A percentile compares a stretch with the other conserved stretches of the same genome.
Evolutionary conservation across 2,329 filamentous ascomycete genomes (phyloP).

Genomic region (Ampelomyces quisqualis): DNA sequence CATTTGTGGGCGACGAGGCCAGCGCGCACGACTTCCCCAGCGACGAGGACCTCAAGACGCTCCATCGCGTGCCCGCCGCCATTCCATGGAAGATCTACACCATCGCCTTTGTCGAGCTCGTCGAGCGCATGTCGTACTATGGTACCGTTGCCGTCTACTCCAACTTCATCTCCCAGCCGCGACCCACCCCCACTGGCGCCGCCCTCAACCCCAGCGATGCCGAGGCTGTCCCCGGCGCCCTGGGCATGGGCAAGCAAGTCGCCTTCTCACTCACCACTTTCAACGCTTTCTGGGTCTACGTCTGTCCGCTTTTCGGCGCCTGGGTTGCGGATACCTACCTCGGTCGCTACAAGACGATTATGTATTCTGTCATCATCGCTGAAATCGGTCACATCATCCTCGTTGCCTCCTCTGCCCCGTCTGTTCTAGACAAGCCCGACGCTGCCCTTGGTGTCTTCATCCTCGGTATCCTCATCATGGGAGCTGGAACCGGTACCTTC

Average conservation of each 20-base stretch:
- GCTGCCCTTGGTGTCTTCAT: constrained; percentile 58
- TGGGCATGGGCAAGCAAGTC: constrained; percentile 57
- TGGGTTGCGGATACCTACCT: constrained; percentile 62
- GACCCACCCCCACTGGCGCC: constrained; percentile 33
- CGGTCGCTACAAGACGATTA: constrained; percentile 62
- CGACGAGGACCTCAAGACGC: constrained; percentile 38
- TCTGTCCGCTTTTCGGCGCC: constrained; percentile 61
- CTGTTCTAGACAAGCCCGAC: constrained; percentile 50
- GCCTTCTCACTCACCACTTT: constrained; percentile 55
- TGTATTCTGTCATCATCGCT: constrained; percentile 59
- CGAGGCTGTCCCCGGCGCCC: constrained; percentile 50
- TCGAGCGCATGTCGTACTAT: constrained; percentile 45
- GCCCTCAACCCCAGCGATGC: constrained; percentile 28
- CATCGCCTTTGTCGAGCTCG: constrained; percentile 43
- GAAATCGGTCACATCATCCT: constrained; percentile 58
- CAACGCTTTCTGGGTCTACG: constrained; percentile 59
- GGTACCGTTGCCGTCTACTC: constrained; percentile 41
- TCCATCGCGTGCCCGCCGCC: constrained; percentile 37
- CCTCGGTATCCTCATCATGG: constrained; percentile 61
- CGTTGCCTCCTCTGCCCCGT: constrained; percentile 56
- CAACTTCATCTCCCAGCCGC: constrained; percentile 42
- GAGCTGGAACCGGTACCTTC: constrained; percentile 67
- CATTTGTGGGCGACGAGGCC: constrained; percentile 24
- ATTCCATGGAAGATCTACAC: constrained; percentile 39
- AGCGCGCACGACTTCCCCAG: constrained; percentile 31